Evolutionary conservation across 768 basidiomycete genomes (phyloP).

Genomic region (Artomyces pyxidatus): DNA sequence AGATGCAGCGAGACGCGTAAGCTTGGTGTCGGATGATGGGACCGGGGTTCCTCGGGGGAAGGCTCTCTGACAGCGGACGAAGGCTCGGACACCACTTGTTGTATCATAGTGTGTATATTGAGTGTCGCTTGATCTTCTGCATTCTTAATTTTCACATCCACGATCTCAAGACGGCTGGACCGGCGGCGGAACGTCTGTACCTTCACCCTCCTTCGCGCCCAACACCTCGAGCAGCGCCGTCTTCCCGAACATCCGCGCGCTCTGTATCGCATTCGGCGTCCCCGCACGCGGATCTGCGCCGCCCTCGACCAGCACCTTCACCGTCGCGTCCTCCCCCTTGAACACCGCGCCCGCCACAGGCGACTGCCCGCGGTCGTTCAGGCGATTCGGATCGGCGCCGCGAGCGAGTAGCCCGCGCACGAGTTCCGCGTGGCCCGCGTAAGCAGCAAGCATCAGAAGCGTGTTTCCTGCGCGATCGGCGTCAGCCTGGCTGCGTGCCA

Average conservation of each 20-base stretch:
- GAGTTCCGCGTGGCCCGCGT: slow-evolving; percentile 54
- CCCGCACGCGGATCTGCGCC: slow-evolving; percentile 61
- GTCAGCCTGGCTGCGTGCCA: neutral
- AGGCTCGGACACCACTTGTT: neutral
- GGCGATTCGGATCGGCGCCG: slow-evolving; percentile 56
- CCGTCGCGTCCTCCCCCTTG: slow-evolving; percentile 60
- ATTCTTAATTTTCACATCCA: neutral
- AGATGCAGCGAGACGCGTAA: neutral
- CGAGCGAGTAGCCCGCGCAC: slow-evolving; percentile 43
- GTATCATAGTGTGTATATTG: neutral
- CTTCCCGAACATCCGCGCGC: slow-evolving; percentile 60
- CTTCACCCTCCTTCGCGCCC: slow-evolving; percentile 52
- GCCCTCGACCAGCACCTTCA: slow-evolving; percentile 38
- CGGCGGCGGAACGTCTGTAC: slow-evolving; percentile 23
- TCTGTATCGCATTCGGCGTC: slow-evolving; percentile 59
- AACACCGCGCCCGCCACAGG: slow-evolving; percentile 74
- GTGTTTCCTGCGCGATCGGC: slow-evolving; percentile 49
- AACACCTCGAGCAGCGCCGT: slow-evolving; percentile 46
- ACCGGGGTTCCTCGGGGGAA: too few species aligned
- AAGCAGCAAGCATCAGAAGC: slow-evolving; percentile 71
- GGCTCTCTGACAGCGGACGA: neutral
- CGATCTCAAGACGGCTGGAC: neutral
- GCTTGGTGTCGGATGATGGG: too few species aligned
- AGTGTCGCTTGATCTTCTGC: neutral
- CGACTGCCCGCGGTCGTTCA: slow-evolving; percentile 67